A percentile compares a stretch with the other conserved stretches of the same genome.
These are phyloP conservation scores for Daldinia bambusicola DNA, from an alignment of 495 filamentous ascomycete genomes.

Conservation along the genomic window DNA sequence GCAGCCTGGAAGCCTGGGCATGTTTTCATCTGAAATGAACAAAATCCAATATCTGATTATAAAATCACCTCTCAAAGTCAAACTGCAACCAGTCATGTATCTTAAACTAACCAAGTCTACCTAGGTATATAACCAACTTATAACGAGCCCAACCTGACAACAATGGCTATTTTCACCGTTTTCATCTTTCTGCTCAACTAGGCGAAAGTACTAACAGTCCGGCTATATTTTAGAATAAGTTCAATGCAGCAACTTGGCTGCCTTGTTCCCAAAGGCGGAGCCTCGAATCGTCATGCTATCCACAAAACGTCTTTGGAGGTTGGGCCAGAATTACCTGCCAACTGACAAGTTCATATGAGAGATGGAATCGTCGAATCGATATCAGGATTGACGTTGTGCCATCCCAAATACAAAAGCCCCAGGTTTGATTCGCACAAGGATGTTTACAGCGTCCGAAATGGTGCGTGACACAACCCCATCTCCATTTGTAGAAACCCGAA, in stretches of 20 bases:
- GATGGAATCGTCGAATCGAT: not conserved
- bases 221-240: conserved; percentile 5
- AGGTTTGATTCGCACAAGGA: conserved; percentile 7
- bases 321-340: not conserved
- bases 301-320: not conserved
- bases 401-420: conserved; percentile 7
- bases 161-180: not conserved
- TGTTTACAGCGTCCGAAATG: not conserved
- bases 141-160: no score
- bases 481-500: conserved; percentile 3
- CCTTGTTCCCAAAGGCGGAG: conserved; percentile 14
- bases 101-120: not conserved
- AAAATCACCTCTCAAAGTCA: not conserved
- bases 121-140: no score
- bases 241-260: not conserved
- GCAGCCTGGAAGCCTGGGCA: no score
- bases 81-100: not conserved
- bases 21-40: no score
- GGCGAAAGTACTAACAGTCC: not conserved
- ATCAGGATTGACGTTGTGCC: not conserved
- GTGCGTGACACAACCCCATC: conserved; percentile 22
- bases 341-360: conserved; percentile 6
- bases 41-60: no score
- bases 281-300: not conserved
- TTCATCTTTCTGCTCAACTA: conserved; percentile 5